Base-by-base conservation (phyloP, 176 grass and related monocot species). In the Hordeum vulgare region DNA sequence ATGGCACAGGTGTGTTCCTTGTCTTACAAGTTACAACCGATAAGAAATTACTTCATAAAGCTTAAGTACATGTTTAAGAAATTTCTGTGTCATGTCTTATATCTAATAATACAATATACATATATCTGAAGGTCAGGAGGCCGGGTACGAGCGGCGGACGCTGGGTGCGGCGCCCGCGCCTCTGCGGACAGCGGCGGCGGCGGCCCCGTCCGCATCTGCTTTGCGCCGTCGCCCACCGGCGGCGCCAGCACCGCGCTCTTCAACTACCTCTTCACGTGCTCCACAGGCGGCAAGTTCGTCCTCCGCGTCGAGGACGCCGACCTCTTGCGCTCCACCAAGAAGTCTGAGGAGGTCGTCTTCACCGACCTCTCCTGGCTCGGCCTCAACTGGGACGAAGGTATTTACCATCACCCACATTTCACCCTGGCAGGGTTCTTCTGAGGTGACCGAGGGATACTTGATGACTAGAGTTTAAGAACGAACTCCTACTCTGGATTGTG, bases 331-430 rank as follows among this genome's bases (percentile, higher is more conserved):
- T n/a, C n/a, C n/a, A n/a, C n/a, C n/a, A n/a, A n/a, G n/a, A n/a
- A n/a, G n/a, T n/a, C n/a, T n/a, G n/a, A n/a, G n/a, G n/a, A n/a
- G n/a, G n/a, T n/a, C n/a, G n/a, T n/a, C n/a, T n/a, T n/a, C n/a
- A 91, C 84, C 24, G 93, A 98, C 80, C 90, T 98, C 20, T 62
- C 89, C 42, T 98, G 96, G 93, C 89, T 98, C 64, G 93, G 96
- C 29, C 96, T 98, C 80, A 63, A 90, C 75, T 95, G 93, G 96
- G 93, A 98, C 81, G 96, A 98, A 98, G 96, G 96, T 98, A 69
- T 66, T 9, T 11, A 1, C n/a, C 3, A 21, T n/a, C 8, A 15
- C 13, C 8, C 2, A 25, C 74, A 47, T 28, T 0, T 47, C 34
- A 49, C 12, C 42, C 42, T 45, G 42, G 11, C 4, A 45, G 63